phyloP scores from a whole-genome alignment of 257 asterid genomes.

The Solanum stenotomum region DNA sequence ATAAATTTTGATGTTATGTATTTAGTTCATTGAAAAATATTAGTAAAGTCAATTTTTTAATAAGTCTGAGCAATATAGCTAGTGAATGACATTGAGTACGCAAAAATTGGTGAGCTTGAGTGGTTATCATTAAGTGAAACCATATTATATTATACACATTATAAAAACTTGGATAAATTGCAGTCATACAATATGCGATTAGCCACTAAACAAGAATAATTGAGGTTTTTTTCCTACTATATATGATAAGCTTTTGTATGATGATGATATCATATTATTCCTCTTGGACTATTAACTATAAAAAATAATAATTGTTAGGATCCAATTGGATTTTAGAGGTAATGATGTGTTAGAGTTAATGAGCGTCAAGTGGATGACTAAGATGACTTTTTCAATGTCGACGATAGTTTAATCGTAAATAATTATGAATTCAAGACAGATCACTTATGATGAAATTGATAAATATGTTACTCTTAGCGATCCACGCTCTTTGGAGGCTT shows the following conservation, averaged over 20 bases:
- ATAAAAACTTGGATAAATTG: not conserved
- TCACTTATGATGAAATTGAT: no score
- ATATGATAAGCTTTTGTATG: not conserved
- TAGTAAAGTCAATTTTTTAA: not conserved
- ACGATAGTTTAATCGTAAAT: not conserved
- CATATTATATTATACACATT: not conserved
- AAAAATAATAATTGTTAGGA: not conserved
- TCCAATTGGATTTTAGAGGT: not conserved
- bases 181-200: not conserved
- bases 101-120: not conserved
- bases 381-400: not conserved
- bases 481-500: no score
- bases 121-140: not conserved
- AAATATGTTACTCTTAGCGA: no score
- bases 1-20: not conserved
- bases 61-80: not conserved
- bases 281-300: not conserved
- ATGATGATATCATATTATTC: not conserved
- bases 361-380: not conserved
- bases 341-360: not conserved
- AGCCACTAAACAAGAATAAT: not conserved
- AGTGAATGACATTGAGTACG: no score
- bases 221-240: not conserved
- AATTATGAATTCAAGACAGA: no score
- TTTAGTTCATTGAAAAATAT: not conserved